Evolutionary conservation across 1,284 basidiomycete species (phyloP).

Genomic region (Ceratobasidium theobromae): DNA sequence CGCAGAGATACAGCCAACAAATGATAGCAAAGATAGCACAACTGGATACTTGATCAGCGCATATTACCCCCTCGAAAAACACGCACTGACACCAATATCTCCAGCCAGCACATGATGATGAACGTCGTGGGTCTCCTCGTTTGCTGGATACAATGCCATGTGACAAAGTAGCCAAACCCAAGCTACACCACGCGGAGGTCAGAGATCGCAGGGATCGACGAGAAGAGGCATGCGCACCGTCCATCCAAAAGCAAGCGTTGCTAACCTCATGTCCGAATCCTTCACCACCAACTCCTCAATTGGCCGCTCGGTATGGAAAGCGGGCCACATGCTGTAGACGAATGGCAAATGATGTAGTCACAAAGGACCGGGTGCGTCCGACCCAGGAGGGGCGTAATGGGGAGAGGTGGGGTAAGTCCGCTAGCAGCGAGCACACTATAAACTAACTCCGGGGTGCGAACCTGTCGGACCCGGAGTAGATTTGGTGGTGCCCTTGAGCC

Average conservation of each 20-base stretch:
- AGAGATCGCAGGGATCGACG: neutral
- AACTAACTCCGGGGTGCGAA: neutral
- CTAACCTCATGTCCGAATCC: constrained; percentile 21
- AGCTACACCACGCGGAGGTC: neutral
- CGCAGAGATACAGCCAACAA: constrained; percentile 36
- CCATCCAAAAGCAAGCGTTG: constrained; percentile 24
- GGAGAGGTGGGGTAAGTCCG: neutral
- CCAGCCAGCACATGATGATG: constrained; percentile 19
- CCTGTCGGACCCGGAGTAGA: too few relatives aligned
- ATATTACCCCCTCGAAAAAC: neutral
- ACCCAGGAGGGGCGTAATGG: neutral
- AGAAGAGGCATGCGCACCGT: neutral
- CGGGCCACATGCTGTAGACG: constrained; percentile 12
- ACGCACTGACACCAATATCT: constrained; percentile 21
- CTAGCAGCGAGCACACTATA: neutral
- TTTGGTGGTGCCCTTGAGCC: too few relatives aligned
- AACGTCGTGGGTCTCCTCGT: constrained; percentile 11
- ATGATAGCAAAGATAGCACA: constrained; percentile 32
- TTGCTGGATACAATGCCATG: constrained; percentile 20
- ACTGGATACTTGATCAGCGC: neutral
- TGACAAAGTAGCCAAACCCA: constrained; percentile 23
- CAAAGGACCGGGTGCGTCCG: neutral
- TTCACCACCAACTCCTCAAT: neutral
- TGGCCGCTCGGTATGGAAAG: constrained; percentile 21
- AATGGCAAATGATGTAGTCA: neutral